phyloP scores from a whole-genome alignment of 78 protist genomes.

The Chrysochromulina parva region DNA sequence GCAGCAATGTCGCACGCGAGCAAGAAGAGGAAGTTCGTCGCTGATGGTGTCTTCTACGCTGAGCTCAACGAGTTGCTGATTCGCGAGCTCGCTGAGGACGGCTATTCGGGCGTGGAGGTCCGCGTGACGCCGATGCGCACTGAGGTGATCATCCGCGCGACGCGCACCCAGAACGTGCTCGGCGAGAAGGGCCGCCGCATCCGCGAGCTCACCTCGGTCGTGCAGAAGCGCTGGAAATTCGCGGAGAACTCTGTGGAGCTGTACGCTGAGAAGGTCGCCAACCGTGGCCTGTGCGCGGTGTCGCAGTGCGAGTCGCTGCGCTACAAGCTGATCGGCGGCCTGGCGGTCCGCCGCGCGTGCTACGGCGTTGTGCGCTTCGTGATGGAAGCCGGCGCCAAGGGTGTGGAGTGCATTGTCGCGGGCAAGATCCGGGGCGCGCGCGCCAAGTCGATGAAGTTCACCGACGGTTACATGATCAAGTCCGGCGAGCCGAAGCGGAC shows the following conservation, averaged over 20 bases:
- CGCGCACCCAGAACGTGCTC: constrained; percentile 89
- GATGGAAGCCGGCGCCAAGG: constrained; percentile 97
- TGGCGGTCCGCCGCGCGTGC: constrained; percentile 85
- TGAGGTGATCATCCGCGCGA: constrained; percentile 98
- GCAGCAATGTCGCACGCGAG: not conserved
- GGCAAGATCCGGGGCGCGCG: constrained; percentile 98
- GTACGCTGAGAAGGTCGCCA: constrained; percentile 87
- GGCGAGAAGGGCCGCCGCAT: constrained; percentile 98
- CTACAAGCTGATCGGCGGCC: constrained; percentile 94
- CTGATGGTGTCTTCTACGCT: constrained; percentile 99
- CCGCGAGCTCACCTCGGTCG: constrained; percentile 94
- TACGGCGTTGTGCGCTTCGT: constrained; percentile 97
- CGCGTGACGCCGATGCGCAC: constrained; percentile 92
- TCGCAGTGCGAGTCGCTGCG: constrained; percentile 99
- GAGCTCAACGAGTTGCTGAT: constrained; percentile 97
- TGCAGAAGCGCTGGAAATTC: constrained; percentile 97
- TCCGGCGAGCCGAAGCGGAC: constrained; percentile 87
- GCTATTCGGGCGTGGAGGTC: constrained; percentile 92
- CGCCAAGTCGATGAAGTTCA: constrained; percentile 99
- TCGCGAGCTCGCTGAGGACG: constrained; percentile 96
- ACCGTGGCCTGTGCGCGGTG: constrained; percentile 98
- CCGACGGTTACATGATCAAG: constrained; percentile 98
- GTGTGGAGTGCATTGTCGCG: constrained; percentile 96
- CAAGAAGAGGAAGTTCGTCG: constrained; percentile 87
- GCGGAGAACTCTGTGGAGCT: constrained; percentile 87